Evolutionary conservation across 2,329 filamentous ascomycete species (phyloP), one percentile per base, ranked within the genome.

Genomic region (Aureobasidium leucospermi): DNA sequence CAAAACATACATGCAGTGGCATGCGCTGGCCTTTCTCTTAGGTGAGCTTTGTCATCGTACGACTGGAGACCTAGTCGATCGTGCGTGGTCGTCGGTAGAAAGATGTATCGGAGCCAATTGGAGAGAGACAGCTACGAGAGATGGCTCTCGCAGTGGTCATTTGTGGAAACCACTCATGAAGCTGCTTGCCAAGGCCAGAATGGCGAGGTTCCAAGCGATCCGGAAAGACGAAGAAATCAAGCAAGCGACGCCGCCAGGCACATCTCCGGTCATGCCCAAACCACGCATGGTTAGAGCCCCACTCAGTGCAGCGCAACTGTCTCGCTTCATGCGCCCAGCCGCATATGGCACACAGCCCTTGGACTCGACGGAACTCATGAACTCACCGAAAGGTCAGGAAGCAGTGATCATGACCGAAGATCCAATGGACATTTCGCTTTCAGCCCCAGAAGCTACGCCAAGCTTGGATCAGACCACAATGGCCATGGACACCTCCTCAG

Each of bases 1-100:
- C 73, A 75, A 77, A 23, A 85, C 82, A 1, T 84, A 86, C 60
- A 80, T 84, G 64, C 85, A 86, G 66, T 87, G 84, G 84, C 83
- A 85, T 66, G 81, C 82, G 2, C 75, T 86, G 39, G 83, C 83
- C 0, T 85, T 84, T 65, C 76, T 85, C 4, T 73, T 86, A 7
- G 80, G 81, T 1, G 82, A 86, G 64, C 73, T 86, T 0, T 85
- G 82, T 64, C 75, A 80, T 13, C 78, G 81, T 28, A 81, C 81
- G 6, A 76, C 75, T 32, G 82, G 83, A 28, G 79, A 80, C 23
- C 71, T 81, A 0, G 82, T 84, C 0, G 82, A 86, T 56, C 76
- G 83, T 29, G 84, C 83, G 3, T 86, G 84, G 84, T 69, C 72
- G 28, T 81, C 82, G 1, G 75, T 86, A 15, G 79, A 82, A 61